A percentile compares a stretch with the other conserved stretches of the same genome.
These are phyloP conservation scores for Calendula officinalis DNA, from an alignment of 129 eudicot genomes.

Conservation along the genomic window DNA sequence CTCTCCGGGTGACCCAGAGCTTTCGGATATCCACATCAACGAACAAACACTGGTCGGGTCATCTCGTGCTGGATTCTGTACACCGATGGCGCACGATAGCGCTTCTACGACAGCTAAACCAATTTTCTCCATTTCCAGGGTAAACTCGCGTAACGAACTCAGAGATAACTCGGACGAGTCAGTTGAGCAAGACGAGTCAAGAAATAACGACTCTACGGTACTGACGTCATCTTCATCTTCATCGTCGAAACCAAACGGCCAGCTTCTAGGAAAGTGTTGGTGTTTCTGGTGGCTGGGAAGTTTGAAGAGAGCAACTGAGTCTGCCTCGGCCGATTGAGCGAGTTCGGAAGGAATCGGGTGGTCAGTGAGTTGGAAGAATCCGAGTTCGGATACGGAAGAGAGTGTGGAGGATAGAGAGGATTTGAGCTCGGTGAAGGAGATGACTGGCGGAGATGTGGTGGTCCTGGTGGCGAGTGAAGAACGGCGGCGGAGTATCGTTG, in stretches of 20 bases:
- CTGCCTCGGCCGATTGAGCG: conserved; percentile 60
- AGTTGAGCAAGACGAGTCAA: conserved; percentile 42
- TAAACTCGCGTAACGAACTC: conserved; percentile 49
- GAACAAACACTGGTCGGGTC: conserved; percentile 45
- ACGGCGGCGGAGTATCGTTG: conserved; percentile 28
- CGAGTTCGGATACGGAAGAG: conserved; percentile 48
- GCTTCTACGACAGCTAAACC: conserved; percentile 57
- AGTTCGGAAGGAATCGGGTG: conserved; percentile 52
- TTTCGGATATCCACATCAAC: conserved; percentile 55
- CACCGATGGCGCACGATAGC: conserved; percentile 49
- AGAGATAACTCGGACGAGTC: conserved; percentile 40
- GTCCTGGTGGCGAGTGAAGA: conserved; percentile 24
- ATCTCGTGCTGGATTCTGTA: conserved; percentile 44
- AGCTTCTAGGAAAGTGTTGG: conserved; percentile 45
- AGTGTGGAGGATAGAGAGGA: conserved; percentile 31
- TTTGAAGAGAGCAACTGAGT: conserved; percentile 48
- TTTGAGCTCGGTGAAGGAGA: conserved; percentile 29
- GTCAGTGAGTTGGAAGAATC: conserved; percentile 64
- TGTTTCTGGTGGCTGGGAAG: conserved; percentile 44
- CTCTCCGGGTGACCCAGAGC: conserved; percentile 1
- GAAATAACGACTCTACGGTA: conserved; percentile 63
- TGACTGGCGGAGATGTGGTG: conserved; percentile 27
- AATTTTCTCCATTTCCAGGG: conserved; percentile 55
- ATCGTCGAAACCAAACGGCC: conserved; percentile 67
- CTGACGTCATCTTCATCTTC: conserved; percentile 36